Evolutionary conservation across 2,329 filamentous ascomycete species (phyloP), one percentile per base, ranked within the genome.

Genomic region (Aspergillus spinulosporus): DNA sequence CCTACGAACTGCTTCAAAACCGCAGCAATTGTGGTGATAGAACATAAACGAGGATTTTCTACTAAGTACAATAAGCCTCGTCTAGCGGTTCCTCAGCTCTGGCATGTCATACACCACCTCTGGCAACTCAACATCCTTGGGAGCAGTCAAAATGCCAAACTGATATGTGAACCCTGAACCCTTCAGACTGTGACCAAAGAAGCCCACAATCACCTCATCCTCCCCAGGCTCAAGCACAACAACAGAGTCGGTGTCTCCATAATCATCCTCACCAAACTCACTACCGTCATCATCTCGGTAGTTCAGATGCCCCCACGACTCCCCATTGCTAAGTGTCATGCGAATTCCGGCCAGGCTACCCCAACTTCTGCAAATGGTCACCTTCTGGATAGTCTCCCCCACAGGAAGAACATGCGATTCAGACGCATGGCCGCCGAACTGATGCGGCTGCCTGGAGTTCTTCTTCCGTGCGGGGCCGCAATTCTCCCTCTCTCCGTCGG

Each of bases 131-230:
- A 42, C 28, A 5, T n/a, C 37, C n/a, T 6, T 32, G 7, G 37
- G 37, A 3, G 37, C 48, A 26, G 48, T 50, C 37, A 50, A 32
- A 12, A 50, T 50, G 4, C 48, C 48, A 34, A 50, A 50, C 37
- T 50, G 48, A 26, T 50, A 21, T 1, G 34, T 40, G 28, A 50
- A 50, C 14, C 48, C 48, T 3, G 37, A 43, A 12, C 15, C n/a
- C n/a, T 2, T n/a, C 4, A 8, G 26, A 26, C 48, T 50, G 1
- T 43, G 48, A 8, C 48, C 48, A 4, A 32, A 50, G 34, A 50
- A 50, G 9, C 48, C 48, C 2, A 50, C 37, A 31, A 43, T 50
- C 28, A 21, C 37, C 48, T 50, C 48, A 4, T 14, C 37, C 2
- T 50, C n/a, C 2, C 5, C 28, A 3, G 48, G 48, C 5, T 42